phyloP scores from a whole-genome alignment of 805 yeast genomes.

The Wickerhamiella nectarea region DNA sequence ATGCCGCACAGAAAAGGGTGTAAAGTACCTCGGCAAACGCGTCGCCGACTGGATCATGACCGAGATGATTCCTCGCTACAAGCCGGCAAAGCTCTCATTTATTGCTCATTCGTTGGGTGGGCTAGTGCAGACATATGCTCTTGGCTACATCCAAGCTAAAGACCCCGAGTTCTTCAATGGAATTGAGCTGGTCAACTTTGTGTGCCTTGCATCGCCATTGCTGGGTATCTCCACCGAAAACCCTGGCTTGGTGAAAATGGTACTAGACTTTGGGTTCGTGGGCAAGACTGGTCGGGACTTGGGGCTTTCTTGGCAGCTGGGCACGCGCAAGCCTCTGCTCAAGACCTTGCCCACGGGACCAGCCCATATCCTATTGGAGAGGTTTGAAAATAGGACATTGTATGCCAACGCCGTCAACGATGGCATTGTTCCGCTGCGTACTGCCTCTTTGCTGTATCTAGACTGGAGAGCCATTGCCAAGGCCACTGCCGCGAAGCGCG shows the following conservation, averaged over 20 bases:
- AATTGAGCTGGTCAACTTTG: constrained; percentile 61
- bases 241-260: constrained; percentile 72
- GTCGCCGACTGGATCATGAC: constrained; percentile 60
- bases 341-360: constrained; percentile 66
- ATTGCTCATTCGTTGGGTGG: constrained; percentile 94
- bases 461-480: constrained; percentile 67
- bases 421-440: constrained; percentile 89
- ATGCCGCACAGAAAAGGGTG: constrained; percentile 80
- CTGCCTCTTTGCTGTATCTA: constrained; percentile 69
- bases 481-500: constrained; percentile 30
- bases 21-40: constrained; percentile 68
- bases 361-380: constrained; percentile 46
- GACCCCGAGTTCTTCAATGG: constrained; percentile 57
- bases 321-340: constrained; percentile 45
- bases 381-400: constrained; percentile 57
- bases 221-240: constrained; percentile 80
- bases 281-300: constrained; percentile 89
- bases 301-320: constrained; percentile 40
- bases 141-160: constrained; percentile 53
- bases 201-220: constrained; percentile 77
- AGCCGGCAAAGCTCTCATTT: constrained; percentile 59
- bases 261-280: constrained; percentile 75
- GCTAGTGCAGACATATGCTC: constrained; percentile 75
- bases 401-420: constrained; percentile 88
- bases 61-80: constrained; percentile 33